These are phyloP conservation scores for Lasiodiplodia gonubiensis DNA, from an alignment of 2,329 filamentous ascomycete species.

Conservation along the genomic window DNA sequence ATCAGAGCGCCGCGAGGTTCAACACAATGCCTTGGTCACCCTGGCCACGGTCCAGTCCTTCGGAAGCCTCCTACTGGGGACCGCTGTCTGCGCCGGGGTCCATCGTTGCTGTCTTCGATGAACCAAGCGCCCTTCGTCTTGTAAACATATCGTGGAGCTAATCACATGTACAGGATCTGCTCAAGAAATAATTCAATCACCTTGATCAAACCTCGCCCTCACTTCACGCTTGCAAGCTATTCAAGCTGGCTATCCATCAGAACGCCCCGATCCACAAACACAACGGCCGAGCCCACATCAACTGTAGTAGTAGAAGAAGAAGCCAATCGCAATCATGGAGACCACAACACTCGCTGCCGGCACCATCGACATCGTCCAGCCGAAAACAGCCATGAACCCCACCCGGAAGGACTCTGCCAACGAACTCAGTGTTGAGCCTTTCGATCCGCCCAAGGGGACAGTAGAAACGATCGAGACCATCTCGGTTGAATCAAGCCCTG, in stretches of 20 bases:
- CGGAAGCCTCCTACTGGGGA: conserved; percentile 14
- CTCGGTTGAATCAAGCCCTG: conserved; percentile 40
- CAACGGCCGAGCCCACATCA: conserved; percentile 55
- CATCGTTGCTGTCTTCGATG: conserved; percentile 28
- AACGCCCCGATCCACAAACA: conserved; percentile 49
- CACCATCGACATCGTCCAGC: conserved; percentile 40
- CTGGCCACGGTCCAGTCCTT: conserved; percentile 28
- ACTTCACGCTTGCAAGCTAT: conserved; percentile 33
- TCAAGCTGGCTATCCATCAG: conserved; percentile 50
- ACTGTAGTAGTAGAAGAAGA: conserved; percentile 51
- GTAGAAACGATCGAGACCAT: conserved; percentile 38
- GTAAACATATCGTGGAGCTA: conserved; percentile 24
- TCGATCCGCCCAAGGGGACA: neutral
- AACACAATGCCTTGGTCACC: conserved; percentile 28
- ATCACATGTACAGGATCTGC: conserved; percentile 19
- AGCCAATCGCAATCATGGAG: conserved; percentile 54
- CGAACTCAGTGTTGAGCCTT: conserved; percentile 17
- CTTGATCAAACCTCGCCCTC: conserved; percentile 8
- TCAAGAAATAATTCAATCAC: conserved; percentile 11
- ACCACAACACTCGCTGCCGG: conserved; percentile 41
- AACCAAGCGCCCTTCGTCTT: conserved; percentile 24
- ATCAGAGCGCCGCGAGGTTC: conserved; percentile 28
- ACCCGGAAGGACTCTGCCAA: conserved; percentile 28
- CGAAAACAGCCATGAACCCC: conserved; percentile 48
- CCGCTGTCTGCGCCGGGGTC: conserved; percentile 27